Conservation (phyloP, 139 green algal genomes). For the Chlamydomonas sp. region DNA sequence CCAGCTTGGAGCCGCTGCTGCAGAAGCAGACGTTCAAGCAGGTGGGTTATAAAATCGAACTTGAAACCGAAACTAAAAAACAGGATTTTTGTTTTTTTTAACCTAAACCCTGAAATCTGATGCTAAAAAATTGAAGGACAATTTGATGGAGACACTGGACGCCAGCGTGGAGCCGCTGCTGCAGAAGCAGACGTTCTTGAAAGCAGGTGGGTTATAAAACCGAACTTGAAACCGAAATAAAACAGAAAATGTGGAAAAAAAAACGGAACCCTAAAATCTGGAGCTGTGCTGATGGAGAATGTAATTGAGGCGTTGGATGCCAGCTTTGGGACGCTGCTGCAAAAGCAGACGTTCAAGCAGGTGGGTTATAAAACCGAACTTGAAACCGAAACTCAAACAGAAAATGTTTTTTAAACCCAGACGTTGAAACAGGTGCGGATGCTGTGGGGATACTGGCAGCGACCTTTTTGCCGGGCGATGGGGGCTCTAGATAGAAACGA, state of each 20-base stretch:
- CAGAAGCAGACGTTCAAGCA: constrained; percentile 69
- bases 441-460: too few species aligned
- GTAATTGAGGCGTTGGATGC: constrained; percentile 69
- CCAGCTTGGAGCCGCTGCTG: constrained; percentile 68
- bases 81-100: not conserved
- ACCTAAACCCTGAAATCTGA: not conserved
- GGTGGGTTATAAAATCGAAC: constrained; percentile 13
- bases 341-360: constrained; percentile 67
- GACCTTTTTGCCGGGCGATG: too few species aligned
- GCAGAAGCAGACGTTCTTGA: constrained; percentile 53
- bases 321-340: constrained; percentile 65
- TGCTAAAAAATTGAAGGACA: too few species aligned
- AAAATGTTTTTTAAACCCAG: not conserved
- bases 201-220: too few species aligned
- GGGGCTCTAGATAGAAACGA: too few species aligned
- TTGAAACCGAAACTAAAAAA: not conserved
- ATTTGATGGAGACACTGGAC: constrained; percentile 72
- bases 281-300: constrained; percentile 72
- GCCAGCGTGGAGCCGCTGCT: constrained; percentile 69
- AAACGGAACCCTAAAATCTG: not conserved
- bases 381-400: not conserved
- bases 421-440: not conserved
- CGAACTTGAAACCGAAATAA: too few species aligned
- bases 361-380: constrained; percentile 12
- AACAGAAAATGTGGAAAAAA: not conserved